Percentiles rank a stretch among this genome's conserved stretches.
Conservation (phyloP, 306 rosid genomes). For the Elaeagnus macrophylla region DNA sequence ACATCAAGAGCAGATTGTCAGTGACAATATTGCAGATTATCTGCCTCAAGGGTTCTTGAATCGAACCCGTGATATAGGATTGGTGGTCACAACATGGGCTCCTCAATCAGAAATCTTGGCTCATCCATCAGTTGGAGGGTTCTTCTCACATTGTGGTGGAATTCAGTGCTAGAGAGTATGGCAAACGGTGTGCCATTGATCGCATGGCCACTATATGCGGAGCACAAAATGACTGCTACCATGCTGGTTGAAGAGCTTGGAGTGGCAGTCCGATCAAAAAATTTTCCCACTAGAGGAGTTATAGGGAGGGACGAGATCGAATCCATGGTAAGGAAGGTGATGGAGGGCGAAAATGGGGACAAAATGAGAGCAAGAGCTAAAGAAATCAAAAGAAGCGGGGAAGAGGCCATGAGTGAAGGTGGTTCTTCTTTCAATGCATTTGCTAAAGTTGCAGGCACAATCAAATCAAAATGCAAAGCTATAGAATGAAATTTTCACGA, state of each 20-base stretch:
- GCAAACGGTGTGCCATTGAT: constrained; percentile 10
- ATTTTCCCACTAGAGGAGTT: constrained; percentile 7
- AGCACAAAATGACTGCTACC: constrained; percentile 19
- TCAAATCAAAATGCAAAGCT: no score
- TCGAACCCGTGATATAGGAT: constrained; percentile 3
- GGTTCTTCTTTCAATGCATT: constrained; percentile 34
- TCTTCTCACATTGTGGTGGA: constrained; percentile 26
- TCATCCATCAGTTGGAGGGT: constrained; percentile 17
- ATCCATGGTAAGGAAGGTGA: constrained; percentile 8
- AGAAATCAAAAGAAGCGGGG: constrained; percentile 20
- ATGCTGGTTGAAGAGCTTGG: constrained; percentile 10
- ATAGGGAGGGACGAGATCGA: constrained; percentile 28
- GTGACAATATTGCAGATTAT: not conserved
- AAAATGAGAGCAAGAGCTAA: constrained; percentile 12
- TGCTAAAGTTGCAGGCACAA: constrained; percentile 15
- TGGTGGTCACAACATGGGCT: constrained; percentile 16
- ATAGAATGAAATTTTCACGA: no score
- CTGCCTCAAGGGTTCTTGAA: constrained; percentile 21
- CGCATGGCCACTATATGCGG: constrained; percentile 25
- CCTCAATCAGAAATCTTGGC: constrained; percentile 12
- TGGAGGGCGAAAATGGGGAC: constrained; percentile 33
- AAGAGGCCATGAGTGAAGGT: constrained; percentile 19
- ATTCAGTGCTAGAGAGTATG: constrained; percentile 16
- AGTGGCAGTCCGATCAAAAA: constrained; percentile 26
- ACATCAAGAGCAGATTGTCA: not conserved